Percentiles rank a stretch among this genome's conserved stretches.
phyloP scores from a whole-genome alignment of 345 rosid species.

The Pseudoturritis turrita region DNA sequence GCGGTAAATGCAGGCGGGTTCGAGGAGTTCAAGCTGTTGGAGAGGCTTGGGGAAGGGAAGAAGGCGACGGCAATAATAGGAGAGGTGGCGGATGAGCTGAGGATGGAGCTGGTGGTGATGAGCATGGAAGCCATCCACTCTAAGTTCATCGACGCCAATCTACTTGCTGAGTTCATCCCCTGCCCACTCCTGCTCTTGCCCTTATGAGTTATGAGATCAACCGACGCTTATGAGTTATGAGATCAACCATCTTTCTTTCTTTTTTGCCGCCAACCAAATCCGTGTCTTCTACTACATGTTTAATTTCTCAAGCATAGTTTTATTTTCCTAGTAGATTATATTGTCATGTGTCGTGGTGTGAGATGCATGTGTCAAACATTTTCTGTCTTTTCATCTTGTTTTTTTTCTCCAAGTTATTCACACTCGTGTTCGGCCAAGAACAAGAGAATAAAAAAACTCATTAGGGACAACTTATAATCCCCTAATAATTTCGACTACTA shows the following conservation, averaged over 20 bases:
- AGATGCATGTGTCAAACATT: slow-evolving; percentile 14
- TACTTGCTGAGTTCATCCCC: slow-evolving; percentile 90
- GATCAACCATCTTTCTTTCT: neutral
- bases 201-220: slow-evolving; percentile 42
- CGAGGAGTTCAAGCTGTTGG: slow-evolving; percentile 79
- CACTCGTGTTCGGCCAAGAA: too few species aligned
- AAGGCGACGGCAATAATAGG: slow-evolving; percentile 90
- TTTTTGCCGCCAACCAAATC: too few species aligned
- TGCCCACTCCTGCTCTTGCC: slow-evolving; percentile 92
- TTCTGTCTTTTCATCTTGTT: neutral
- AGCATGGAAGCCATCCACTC: slow-evolving; percentile 99
- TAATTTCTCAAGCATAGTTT: too few species aligned
- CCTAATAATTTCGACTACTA: too few species aligned
- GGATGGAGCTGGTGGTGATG: slow-evolving; percentile 77
- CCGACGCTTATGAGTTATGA: too few species aligned
- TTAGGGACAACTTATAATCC: too few species aligned
- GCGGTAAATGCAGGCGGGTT: slow-evolving; percentile 94
- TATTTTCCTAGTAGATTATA: too few species aligned
- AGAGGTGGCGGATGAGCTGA: slow-evolving; percentile 91
- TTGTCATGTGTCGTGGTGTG: slow-evolving; percentile 6
- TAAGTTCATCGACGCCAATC: slow-evolving; percentile 91
- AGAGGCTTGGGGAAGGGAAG: slow-evolving; percentile 83
- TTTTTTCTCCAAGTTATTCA: too few species aligned
- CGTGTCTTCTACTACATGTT: too few species aligned
- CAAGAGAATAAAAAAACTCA: too few species aligned